Base-by-base conservation (phyloP, 2,329 filamentous ascomycete genomes). In the Zymoseptoria brevis region DNA sequence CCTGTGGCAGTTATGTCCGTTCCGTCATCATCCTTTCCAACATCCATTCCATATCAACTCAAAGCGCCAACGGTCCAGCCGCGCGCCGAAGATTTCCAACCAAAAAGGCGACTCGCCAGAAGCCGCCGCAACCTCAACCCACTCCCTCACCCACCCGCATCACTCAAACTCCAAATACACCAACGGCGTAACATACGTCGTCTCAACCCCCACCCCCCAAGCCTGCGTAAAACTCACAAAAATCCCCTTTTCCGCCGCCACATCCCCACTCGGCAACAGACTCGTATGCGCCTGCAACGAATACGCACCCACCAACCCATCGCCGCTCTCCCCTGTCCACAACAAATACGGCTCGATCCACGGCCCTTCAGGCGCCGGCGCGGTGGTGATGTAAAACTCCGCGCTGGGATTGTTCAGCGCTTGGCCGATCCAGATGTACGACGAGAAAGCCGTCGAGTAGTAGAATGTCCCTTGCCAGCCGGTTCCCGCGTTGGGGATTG, bases 401-500 rank as follows among this genome's bases (percentile, higher is more conserved):
- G 69, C 65, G 2, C 56, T 55, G n/a, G 52, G 53, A n/a, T 54
- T 54, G 26, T 55, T 56, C 8, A 62, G 53, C 3, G 55, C 56
- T 11, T 35, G 49, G 1, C 71, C 71, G 45, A 73, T 68, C 71
- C 68, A 73, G 45, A 72, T 62, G 62, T 66, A 71, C 0, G 67
- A 64, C 4, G 64, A n/a, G 62, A 66, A 71, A 48, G 63, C 59
- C 9, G 61, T 55, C 29, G 65, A 69, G 60, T 67, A 70, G 60
- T 71, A 72, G 58, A 66, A 71, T 1, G 67, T 71, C 11, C 69
- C 68, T 53, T 72, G 69, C 19, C 67, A 67, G 13, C 67, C 68
- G 11, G 68, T 67, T 19, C 67, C 65, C 11, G 63, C 68, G 57
- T 71, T 71, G 41, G 65, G 52, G 19, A 71, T 61, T 19, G 19